Evolutionary conservation across 139 green algal genomes (phyloP).

Genomic region (Pleodorina starrii): DNA sequence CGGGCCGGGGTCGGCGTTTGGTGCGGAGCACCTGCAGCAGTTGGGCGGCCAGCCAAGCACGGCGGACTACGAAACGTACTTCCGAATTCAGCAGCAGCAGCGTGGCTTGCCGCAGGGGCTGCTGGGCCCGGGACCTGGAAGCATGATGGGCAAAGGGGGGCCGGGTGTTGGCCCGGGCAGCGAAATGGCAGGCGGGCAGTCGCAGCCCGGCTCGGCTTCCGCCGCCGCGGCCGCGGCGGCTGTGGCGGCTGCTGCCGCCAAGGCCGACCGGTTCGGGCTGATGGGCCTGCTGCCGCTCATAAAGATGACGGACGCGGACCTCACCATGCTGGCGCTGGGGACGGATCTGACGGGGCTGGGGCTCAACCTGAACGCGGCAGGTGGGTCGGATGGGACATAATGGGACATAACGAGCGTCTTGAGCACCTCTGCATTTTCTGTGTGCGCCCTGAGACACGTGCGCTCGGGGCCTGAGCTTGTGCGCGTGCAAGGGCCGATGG

Average conservation of each 20-base stretch:
- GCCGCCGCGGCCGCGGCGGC: not conserved
- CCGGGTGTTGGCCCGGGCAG: not conserved
- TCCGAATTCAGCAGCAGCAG: constrained; percentile 54
- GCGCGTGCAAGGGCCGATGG: too few species aligned
- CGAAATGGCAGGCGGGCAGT: not conserved
- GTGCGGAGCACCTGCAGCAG: constrained; percentile 27
- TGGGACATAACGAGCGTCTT: not conserved
- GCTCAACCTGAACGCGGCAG: constrained; percentile 92
- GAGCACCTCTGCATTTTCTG: not conserved
- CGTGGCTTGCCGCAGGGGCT: constrained; percentile 21
- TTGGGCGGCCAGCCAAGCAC: constrained; percentile 4
- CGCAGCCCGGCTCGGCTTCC: not conserved
- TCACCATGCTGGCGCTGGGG: constrained; percentile 96
- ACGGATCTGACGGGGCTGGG: constrained; percentile 97
- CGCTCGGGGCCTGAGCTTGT: too few species aligned
- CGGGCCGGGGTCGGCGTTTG: not conserved
- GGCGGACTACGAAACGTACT: constrained; percentile 34
- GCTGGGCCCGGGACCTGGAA: not conserved
- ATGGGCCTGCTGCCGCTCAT: constrained; percentile 95
- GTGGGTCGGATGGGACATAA: not conserved
- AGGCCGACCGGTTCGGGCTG: constrained; percentile 88
- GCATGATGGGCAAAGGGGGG: constrained; percentile 12
- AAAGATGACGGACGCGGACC: constrained; percentile 92
- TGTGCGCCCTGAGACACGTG: too few species aligned
- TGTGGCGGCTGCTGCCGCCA: not conserved